phyloP scores from a whole-genome alignment of 306 rosid species.

The Astragalus glycyphyllos region DNA sequence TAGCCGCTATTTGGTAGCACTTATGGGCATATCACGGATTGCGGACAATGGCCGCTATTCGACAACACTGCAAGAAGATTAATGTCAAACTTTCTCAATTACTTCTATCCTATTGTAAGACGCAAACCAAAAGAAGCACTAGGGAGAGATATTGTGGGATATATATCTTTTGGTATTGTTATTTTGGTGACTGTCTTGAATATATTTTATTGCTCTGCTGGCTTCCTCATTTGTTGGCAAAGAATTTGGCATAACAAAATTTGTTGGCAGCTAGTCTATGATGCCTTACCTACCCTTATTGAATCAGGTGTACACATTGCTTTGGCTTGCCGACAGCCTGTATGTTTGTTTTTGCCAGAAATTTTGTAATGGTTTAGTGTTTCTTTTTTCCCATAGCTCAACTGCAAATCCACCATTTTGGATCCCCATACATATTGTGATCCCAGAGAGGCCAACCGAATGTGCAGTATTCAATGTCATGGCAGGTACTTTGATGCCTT shows the following conservation, averaged over 20 bases:
- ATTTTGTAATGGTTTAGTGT: constrained; percentile 33
- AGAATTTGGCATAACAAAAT: no score
- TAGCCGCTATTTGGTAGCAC: no score
- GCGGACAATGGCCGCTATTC: no score
- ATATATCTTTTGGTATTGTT: constrained; percentile 1
- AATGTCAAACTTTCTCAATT: constrained; percentile 2
- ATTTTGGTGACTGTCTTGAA: constrained; percentile 7
- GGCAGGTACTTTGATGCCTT: constrained; percentile 70
- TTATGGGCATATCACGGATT: no score
- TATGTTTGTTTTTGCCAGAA: constrained; percentile 25
- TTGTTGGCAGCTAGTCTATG: constrained; percentile 6
- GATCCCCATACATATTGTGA: constrained; percentile 92
- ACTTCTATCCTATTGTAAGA: constrained; percentile 13
- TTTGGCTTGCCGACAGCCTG: constrained; percentile 32
- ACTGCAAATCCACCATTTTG: constrained; percentile 85
- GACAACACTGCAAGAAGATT: background rate
- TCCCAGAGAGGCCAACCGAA: constrained; percentile 98
- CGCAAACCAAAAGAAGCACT: background rate
- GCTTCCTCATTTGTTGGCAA: constrained; percentile 17
- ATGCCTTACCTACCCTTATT: constrained; percentile 12
- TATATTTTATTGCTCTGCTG: background rate
- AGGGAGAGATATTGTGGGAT: constrained; percentile 23
- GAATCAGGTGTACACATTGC: background rate
- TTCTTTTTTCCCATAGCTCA: constrained; percentile 59
- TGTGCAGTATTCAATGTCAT: constrained; percentile 81